These are phyloP conservation scores for Dryas integrifolia DNA, from an alignment of 331 rosid species.

Conservation along the genomic window DNA sequence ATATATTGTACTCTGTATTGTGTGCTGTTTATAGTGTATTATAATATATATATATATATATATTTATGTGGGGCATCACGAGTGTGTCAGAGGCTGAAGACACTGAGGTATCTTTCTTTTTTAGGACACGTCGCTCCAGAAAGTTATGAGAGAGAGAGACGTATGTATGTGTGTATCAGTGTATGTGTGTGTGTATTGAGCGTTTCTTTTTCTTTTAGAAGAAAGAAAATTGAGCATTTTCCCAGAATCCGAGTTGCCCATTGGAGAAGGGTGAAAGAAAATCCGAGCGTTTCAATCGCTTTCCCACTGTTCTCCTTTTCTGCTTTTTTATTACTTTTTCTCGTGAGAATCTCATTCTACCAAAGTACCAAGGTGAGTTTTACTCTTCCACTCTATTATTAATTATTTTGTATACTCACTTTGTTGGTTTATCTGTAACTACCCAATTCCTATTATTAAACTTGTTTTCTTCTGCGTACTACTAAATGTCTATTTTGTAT, in stretches of 20 bases:
- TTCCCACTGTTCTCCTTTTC: constrained; percentile 15
- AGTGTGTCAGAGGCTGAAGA: constrained; percentile 54
- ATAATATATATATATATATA: neutral
- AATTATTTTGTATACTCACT: neutral
- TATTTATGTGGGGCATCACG: constrained; percentile 37
- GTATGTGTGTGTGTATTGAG: neutral
- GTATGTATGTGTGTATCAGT: neutral
- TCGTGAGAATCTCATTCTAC: constrained; percentile 47
- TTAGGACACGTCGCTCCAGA: constrained; percentile 72
- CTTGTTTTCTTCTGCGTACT: neutral
- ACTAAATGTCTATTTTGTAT: too few relatives aligned
- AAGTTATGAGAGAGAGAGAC: constrained; percentile 27
- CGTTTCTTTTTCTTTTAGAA: neutral
- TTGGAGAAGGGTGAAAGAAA: constrained; percentile 17
- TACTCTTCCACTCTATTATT: constrained; percentile 13
- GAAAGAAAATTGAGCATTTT: constrained; percentile 1
- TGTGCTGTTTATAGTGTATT: neutral
- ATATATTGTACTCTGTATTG: too few relatives aligned
- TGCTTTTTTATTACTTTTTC: neutral
- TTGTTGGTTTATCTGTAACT: neutral
- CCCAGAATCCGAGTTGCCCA: constrained; percentile 33
- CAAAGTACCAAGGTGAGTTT: constrained; percentile 38
- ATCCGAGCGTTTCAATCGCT: constrained; percentile 18
- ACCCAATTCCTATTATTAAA: neutral
- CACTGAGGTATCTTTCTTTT: constrained; percentile 46